These are phyloP conservation scores for Avicennia marina DNA, from an alignment of 257 asterid genomes.

Conservation along the genomic window DNA sequence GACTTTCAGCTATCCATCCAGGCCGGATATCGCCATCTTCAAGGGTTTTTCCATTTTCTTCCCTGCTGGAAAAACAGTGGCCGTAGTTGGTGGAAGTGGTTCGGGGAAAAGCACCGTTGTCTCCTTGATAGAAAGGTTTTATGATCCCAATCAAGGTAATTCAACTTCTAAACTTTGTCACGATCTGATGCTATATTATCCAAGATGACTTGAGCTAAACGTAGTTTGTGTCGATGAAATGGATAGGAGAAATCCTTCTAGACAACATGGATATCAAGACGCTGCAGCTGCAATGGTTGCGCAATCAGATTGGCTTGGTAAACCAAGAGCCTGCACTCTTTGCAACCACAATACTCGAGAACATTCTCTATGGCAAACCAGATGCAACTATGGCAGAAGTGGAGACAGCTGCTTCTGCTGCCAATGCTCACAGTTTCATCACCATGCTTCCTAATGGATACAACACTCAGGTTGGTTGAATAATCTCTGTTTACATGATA, in stretches of 20 bases:
- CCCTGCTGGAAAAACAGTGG: constrained; percentile 96
- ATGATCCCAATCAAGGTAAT: constrained; percentile 96
- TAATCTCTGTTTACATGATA: too few species aligned
- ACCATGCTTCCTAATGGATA: constrained; percentile 91
- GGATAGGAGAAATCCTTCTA: constrained; percentile 74
- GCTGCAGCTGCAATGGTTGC: constrained; percentile 78
- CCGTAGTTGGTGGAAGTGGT: constrained; percentile 69
- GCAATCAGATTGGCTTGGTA: constrained; percentile 94
- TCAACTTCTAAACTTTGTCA: constrained; percentile 6
- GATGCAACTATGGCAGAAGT: constrained; percentile 91
- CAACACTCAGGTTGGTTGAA: constrained; percentile 68
- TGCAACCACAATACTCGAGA: constrained; percentile 94
- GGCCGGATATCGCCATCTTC: constrained; percentile 95
- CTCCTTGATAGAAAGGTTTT: constrained; percentile 86
- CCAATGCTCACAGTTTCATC: constrained; percentile 91
- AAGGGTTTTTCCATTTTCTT: constrained; percentile 86
- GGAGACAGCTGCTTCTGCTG: constrained; percentile 90
- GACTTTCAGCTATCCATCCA: constrained; percentile 89
- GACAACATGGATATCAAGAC: constrained; percentile 84
- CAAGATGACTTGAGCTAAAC: not conserved
- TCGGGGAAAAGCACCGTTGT: constrained; percentile 96
- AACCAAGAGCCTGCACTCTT: constrained; percentile 99
- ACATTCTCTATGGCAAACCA: constrained; percentile 88
- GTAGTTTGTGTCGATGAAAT: constrained; percentile 9
- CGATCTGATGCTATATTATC: not conserved